Base-by-base conservation (phyloP, 1,284 basidiomycete species). In the Cutaneotrichosporon cavernicola region DNA sequence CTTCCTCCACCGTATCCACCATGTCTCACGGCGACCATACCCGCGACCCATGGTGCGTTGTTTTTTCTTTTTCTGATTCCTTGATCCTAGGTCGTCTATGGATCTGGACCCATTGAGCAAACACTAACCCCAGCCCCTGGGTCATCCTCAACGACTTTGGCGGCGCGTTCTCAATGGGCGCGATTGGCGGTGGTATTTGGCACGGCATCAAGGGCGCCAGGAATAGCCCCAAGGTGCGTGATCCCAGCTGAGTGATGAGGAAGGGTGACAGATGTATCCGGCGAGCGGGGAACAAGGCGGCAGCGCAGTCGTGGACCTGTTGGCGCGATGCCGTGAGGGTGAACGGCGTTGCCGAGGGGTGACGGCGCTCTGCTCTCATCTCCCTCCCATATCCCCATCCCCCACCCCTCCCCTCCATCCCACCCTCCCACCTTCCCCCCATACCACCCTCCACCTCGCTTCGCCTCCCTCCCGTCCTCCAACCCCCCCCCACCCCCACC, bases 121-220 rank as follows among this genome's bases (percentile, higher is more conserved):
- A 26, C 26, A 31, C 62, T 60, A 7, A 56, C 60, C n/a, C 10
- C 72, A 96, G 96, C 82, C 96, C 96, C 72, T 98, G 92, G 91
- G 96, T 98, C 63, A 92, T 99, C 80, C 88, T 99, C 70, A 98
- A 93, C 83, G 96, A 99, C 84, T 96, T 97, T 80, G 96, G 96
- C 70, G 95, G 93, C 72, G 95, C 94, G 21, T 96, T 94, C 70
- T 69, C 73, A 30, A 79, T 80, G 74, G 76, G 75, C 56, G 74
- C 76, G 50, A 76, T 78, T 61, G 78, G 76, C 62, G 78, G 96
- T 73, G 93, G 92, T 71, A 94, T 99, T 77, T 99, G 96, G 96
- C 95, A 99, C 82, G 93, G 94, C 70, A 95, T 98, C 77, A 99
- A 99, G 82, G 97, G 96, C 66, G 94, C 95, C 18, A 86, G 96